These are phyloP conservation scores for Papiliotrema flavescens DNA, from an alignment of 1,284 basidiomycete species.

Conservation along the genomic window DNA sequence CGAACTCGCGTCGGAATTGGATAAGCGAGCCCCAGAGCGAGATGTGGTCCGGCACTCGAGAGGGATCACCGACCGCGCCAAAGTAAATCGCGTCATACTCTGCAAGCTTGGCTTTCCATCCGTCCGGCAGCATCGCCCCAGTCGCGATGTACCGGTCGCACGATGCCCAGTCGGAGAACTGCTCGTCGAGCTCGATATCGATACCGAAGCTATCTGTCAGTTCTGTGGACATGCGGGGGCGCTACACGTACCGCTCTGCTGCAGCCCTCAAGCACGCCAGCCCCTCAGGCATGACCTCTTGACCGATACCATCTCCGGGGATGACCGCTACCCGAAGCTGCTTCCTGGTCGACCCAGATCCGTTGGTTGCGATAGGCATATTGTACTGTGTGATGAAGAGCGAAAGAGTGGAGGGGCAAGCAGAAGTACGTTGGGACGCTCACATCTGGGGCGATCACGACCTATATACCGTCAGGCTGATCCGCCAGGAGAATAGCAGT, in stretches of 20 bases:
- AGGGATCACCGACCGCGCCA: conserved; percentile 50
- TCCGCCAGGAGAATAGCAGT: too few species aligned
- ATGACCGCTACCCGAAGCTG: conserved; percentile 53
- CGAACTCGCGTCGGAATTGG: conserved; percentile 55
- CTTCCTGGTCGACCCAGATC: neutral
- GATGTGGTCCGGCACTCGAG: conserved; percentile 56
- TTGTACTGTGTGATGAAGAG: neutral
- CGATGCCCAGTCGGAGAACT: conserved; percentile 27
- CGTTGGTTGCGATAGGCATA: neutral
- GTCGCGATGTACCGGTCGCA: conserved; percentile 37
- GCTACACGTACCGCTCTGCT: conserved; percentile 15
- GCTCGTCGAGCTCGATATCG: conserved; percentile 24
- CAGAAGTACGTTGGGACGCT: too few species aligned
- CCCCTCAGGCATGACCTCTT: conserved; percentile 26
- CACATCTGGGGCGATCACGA: too few species aligned
- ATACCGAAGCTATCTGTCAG: conserved; percentile 16
- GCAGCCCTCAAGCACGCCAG: conserved; percentile 18
- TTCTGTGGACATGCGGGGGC: neutral
- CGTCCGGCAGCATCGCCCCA: conserved; percentile 47
- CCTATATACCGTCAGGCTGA: too few species aligned
- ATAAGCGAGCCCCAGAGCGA: conserved; percentile 58
- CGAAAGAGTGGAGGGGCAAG: too few species aligned
- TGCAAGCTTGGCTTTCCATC: conserved; percentile 44
- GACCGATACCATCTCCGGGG: conserved; percentile 55
- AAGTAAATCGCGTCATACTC: conserved; percentile 50